These are phyloP conservation scores for Hemisphaericaspora subhashii DNA, from an alignment of 1,139 yeast species.

Conservation along the genomic window DNA sequence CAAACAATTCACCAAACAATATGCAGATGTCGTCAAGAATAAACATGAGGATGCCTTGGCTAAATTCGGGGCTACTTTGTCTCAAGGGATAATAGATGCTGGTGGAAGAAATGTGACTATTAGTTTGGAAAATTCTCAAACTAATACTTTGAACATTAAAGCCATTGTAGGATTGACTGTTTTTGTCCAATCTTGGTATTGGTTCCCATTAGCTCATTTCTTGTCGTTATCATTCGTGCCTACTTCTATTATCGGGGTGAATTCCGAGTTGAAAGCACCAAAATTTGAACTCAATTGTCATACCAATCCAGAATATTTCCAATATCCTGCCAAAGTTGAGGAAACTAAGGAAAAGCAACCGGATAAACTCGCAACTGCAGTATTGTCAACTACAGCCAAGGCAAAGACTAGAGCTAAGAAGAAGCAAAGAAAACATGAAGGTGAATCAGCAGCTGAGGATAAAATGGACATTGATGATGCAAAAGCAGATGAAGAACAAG, in stretches of 20 bases:
- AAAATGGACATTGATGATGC: conserved; percentile 29
- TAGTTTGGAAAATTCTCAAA: conserved; percentile 83
- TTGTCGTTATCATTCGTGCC: conserved; percentile 90
- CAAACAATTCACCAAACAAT: conserved; percentile 68
- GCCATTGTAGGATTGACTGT: conserved; percentile 91
- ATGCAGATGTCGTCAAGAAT: conserved; percentile 73
- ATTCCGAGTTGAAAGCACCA: conserved; percentile 81
- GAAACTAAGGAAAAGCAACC: conserved; percentile 80
- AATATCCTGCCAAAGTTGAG: conserved; percentile 87
- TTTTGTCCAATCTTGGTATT: conserved; percentile 94
- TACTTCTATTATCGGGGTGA: conserved; percentile 85
- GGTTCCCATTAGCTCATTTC: conserved; percentile 97
- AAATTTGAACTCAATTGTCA: conserved; percentile 80
- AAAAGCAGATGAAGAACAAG: conserved; percentile 34
- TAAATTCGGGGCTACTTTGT: conserved; percentile 94
- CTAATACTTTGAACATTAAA: conserved; percentile 85
- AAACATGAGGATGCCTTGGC: conserved; percentile 97
- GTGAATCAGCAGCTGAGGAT: conserved; percentile 28
- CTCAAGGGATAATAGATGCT: conserved; percentile 97
- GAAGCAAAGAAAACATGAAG: conserved; percentile 55
- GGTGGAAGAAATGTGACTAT: conserved; percentile 99
- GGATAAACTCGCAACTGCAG: conserved; percentile 90
- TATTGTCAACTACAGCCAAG: conserved; percentile 86
- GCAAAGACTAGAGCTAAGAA: conserved; percentile 92
- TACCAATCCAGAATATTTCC: conserved; percentile 76